phyloP scores from a whole-genome alignment of 768 basidiomycete genomes.

The Trametes sanguinea region DNA sequence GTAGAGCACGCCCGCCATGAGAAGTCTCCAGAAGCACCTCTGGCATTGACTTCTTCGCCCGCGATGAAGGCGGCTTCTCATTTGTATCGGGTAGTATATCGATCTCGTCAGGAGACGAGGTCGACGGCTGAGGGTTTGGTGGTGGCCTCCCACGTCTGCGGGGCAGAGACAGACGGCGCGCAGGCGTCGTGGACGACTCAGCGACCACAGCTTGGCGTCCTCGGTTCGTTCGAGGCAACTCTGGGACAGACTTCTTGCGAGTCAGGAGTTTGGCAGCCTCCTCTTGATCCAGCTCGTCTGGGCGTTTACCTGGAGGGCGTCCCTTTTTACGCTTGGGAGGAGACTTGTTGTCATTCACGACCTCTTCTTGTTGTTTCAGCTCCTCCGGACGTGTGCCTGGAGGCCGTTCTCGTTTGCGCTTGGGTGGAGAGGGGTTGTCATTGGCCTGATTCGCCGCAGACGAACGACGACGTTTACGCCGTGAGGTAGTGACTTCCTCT shows the following conservation, averaged over 20 bases:
- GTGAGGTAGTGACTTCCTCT: neutral
- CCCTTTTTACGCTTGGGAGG: slow-evolving; percentile 13
- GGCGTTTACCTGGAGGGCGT: slow-evolving; percentile 7
- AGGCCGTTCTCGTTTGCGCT: slow-evolving; percentile 15
- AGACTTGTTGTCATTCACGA: neutral
- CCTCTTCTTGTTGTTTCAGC: neutral
- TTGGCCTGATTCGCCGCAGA: neutral
- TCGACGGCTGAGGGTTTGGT: neutral
- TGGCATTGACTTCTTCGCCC: neutral
- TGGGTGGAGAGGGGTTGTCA: neutral
- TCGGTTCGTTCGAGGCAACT: neutral
- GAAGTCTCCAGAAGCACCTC: neutral
- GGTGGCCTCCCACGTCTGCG: slow-evolving; percentile 7
- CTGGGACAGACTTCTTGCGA: neutral
- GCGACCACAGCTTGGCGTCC: neutral
- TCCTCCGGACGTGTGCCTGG: neutral
- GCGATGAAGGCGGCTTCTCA: neutral
- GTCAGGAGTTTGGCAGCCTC: neutral
- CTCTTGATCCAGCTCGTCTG: neutral
- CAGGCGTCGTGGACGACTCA: neutral
- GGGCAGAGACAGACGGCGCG: neutral
- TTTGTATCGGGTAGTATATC: neutral
- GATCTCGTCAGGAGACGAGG: slow-evolving; percentile 21
- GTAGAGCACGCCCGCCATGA: neutral
- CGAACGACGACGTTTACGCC: slow-evolving; percentile 13